phyloP scores from a whole-genome alignment of 331 rosid species.

The Acacia concinna region DNA sequence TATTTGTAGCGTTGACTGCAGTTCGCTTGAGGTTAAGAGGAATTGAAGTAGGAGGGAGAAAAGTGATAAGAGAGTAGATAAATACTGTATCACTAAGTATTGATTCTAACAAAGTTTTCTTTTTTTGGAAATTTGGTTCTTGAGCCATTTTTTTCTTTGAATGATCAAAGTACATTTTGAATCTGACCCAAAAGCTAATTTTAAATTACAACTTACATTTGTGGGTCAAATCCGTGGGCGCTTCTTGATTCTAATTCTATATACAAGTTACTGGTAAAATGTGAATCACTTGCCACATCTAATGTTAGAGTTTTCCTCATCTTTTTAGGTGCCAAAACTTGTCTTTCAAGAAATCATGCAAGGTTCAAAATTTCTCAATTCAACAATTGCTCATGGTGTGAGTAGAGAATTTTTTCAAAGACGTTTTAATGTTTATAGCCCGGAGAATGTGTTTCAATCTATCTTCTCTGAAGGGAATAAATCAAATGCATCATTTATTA shows the following conservation, averaged over 20 bases:
- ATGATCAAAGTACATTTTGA: neutral
- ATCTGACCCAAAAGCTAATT: constrained; percentile 8
- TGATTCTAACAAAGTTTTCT: constrained; percentile 6
- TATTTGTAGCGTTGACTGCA: neutral
- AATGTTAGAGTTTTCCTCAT: neutral
- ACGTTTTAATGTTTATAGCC: constrained; percentile 67
- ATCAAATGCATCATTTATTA: constrained; percentile 32
- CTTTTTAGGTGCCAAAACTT: constrained; percentile 77
- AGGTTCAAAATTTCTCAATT: constrained; percentile 52
- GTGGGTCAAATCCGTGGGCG: constrained; percentile 2
- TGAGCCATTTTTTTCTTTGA: neutral
- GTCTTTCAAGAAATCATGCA: constrained; percentile 62
- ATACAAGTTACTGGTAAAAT: constrained; percentile 20
- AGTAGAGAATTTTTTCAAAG: constrained; percentile 59
- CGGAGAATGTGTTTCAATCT: constrained; percentile 69
- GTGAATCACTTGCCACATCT: neutral
- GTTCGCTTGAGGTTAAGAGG: constrained; percentile 19
- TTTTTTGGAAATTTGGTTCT: neutral
- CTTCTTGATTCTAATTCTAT: neutral
- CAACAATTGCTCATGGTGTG: constrained; percentile 56
- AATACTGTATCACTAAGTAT: neutral
- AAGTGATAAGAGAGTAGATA: neutral
- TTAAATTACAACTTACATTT: neutral
- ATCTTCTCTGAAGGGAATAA: constrained; percentile 49
- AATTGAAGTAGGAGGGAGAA: neutral